Evolutionary conservation across 176 grass and related monocot species (phyloP).

Genomic region (Oryza glaberrima): DNA sequence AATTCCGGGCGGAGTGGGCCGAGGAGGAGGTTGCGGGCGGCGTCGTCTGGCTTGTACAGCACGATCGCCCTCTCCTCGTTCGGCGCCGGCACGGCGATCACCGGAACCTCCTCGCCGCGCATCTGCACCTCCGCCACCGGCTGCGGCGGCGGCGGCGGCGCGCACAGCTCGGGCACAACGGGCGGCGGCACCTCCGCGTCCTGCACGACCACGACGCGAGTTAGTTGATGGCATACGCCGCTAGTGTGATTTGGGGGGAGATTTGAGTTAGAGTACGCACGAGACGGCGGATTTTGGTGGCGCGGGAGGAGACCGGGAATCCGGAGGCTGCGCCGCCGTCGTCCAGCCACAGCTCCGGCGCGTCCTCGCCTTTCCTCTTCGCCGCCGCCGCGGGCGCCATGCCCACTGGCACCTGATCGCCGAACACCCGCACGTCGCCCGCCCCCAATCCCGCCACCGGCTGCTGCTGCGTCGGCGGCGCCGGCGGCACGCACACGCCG

Average conservation of each 20-base stretch:
- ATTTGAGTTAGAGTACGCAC: not conserved
- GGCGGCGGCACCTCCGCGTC: not conserved
- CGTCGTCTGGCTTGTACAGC: slow-evolving; percentile 49
- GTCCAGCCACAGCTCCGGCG: slow-evolving; percentile 8
- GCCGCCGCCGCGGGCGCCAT: not conserved
- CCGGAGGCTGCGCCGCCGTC: not conserved
- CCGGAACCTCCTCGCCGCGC: not conserved
- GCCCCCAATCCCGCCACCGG: not conserved
- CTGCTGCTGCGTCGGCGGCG: not conserved
- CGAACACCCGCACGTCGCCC: slow-evolving; percentile 4
- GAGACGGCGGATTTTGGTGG: slow-evolving; percentile 43
- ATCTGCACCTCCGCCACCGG: not conserved
- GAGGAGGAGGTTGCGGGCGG: slow-evolving; percentile 26
- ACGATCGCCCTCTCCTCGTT: slow-evolving; percentile 41
- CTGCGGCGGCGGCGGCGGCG: not conserved
- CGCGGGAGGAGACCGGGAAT: slow-evolving; percentile 2
- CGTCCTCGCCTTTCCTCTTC: slow-evolving; percentile 31
- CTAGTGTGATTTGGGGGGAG: not conserved
- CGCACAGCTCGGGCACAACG: not conserved
- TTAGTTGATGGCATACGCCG: not conserved
- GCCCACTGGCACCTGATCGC: not conserved
- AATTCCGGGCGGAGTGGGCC: slow-evolving; percentile 32
- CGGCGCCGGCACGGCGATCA: not conserved
- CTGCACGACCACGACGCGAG: not conserved
- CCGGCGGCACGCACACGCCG: not conserved